Conservation (phyloP, 176 grass and related monocot species). For the Metroxylon sagu region DNA sequence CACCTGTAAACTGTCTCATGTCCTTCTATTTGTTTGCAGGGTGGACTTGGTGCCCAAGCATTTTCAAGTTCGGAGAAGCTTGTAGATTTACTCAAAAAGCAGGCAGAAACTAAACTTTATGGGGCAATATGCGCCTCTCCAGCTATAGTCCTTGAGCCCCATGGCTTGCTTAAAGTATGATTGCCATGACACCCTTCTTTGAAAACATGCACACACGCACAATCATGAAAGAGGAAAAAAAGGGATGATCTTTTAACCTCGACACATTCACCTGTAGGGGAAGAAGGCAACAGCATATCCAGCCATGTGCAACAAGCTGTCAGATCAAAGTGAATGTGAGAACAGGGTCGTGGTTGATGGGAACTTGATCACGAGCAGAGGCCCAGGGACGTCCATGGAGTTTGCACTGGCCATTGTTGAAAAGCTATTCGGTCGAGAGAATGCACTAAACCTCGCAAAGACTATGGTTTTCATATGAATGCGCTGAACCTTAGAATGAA, state of each 20-base stretch:
- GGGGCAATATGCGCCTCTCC: constrained; percentile 90
- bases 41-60: constrained; percentile 60
- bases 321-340: constrained; percentile 31
- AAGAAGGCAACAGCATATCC: constrained; percentile 62
- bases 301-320: constrained; percentile 46
- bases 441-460: constrained; percentile 30
- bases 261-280: constrained; percentile 25
- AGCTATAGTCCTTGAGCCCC: constrained; percentile 59
- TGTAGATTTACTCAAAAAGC: constrained; percentile 58
- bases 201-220: no score
- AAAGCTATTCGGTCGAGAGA: constrained; percentile 38
- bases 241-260: no score
- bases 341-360: constrained; percentile 47
- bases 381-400: constrained; percentile 55
- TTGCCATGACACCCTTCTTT: background rate
- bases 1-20: constrained; percentile 42
- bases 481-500: no score
- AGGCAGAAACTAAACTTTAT: constrained; percentile 54
- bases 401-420: constrained; percentile 38
- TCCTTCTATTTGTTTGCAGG: constrained; percentile 27
- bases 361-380: constrained; percentile 46
- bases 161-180: constrained; percentile 68
- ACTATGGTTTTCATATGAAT: constrained; percentile 23
- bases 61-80: constrained; percentile 55
- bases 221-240: no score